Conservation (phyloP, 805 yeast genomes). For the Phaffomyces antillensis region DNA sequence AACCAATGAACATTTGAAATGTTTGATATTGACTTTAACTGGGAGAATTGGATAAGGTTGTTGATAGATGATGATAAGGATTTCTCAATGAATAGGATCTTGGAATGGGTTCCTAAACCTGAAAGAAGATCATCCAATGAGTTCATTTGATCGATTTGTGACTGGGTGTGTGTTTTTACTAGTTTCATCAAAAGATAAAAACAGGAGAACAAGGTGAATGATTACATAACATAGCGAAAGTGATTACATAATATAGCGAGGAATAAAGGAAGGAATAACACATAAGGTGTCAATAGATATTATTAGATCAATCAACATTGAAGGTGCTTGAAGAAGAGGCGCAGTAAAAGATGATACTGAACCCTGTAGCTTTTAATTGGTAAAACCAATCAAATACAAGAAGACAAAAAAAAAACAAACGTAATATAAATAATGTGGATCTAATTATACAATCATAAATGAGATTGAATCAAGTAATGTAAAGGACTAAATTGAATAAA, state of each 20-base stretch:
- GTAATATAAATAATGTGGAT: neutral
- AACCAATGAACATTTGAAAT: slow-evolving; percentile 45
- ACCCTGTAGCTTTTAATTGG: no score
- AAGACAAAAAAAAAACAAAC: neutral
- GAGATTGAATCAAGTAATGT: neutral
- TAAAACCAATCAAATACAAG: no score
- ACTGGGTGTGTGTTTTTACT: neutral
- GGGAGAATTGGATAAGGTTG: slow-evolving; percentile 47
- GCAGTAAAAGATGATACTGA: no score
- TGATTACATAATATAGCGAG: no score
- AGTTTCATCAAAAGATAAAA: no score
- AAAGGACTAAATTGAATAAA: no score
- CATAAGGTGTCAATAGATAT: no score
- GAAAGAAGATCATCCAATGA: slow-evolving; percentile 6
- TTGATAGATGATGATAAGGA: slow-evolving; percentile 43
- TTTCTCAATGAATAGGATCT: slow-evolving; percentile 30
- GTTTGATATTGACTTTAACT: slow-evolving; percentile 41
- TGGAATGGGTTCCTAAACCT: slow-evolving; percentile 27
- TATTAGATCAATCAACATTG: no score
- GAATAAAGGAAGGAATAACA: no score
- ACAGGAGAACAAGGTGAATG: no score
- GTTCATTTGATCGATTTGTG: neutral
- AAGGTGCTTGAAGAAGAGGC: no score
- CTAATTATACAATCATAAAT: no score
- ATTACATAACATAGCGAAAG: neutral